Conservation (phyloP, 179 eudicot genomes). For the Actinidia polygama region DNA sequence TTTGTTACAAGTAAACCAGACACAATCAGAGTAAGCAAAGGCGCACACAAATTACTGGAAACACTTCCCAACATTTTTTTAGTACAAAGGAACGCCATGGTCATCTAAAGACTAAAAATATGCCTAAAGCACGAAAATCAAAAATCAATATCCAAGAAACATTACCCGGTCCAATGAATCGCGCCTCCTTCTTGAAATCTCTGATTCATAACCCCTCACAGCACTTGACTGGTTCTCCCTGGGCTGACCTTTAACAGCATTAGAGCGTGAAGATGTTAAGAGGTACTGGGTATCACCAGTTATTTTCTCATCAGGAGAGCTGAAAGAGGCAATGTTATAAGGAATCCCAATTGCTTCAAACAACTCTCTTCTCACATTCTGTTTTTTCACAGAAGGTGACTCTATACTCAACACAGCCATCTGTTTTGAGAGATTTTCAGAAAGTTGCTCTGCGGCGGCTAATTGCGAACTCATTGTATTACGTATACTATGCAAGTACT, state of each 20-base stretch:
- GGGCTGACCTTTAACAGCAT: constrained; percentile 42
- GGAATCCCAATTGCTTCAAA: constrained; percentile 90
- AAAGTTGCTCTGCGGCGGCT: constrained; percentile 87
- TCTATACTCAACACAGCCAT: constrained; percentile 71
- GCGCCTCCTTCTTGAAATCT: constrained; percentile 83
- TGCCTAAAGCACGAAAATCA: background rate
- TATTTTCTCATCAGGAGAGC: constrained; percentile 47
- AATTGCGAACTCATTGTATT: constrained; percentile 79
- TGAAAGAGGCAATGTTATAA: constrained; percentile 44
- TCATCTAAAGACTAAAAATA: background rate
- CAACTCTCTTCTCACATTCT: constrained; percentile 64
- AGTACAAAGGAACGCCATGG: background rate
- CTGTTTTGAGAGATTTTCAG: constrained; percentile 79
- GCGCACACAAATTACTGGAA: background rate
- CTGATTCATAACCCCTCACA: constrained; percentile 56
- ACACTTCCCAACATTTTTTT: background rate
- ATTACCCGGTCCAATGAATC: constrained; percentile 86
- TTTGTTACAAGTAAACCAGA: background rate
- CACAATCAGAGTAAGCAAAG: constrained; percentile 13
- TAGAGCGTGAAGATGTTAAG: constrained; percentile 34
- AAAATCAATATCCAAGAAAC: background rate
- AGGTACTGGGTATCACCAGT: constrained; percentile 36
- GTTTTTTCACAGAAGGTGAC: constrained; percentile 49
- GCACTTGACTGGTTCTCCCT: constrained; percentile 50
- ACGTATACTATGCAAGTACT: constrained; percentile 74